Evolutionary conservation across 2,329 filamentous ascomycete genomes (phyloP).

Genomic region (Stemphylium lycopersici): DNA sequence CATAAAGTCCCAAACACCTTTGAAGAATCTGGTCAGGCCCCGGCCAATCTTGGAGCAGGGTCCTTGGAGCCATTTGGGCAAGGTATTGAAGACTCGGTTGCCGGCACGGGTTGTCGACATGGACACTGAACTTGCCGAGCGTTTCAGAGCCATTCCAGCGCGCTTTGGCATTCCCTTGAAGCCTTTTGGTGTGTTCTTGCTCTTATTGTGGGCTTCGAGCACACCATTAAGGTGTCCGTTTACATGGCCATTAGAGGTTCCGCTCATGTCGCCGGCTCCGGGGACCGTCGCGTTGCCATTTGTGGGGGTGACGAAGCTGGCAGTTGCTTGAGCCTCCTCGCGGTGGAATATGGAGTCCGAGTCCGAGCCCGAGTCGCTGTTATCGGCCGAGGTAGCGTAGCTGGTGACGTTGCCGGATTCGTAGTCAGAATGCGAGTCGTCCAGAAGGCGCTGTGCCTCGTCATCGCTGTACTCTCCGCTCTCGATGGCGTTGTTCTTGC

Average conservation of each 20-base stretch:
- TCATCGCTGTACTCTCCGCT: slow-evolving; percentile 63
- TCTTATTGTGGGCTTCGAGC: slow-evolving; percentile 23
- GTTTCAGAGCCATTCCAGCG: slow-evolving; percentile 25
- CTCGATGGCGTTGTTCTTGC: slow-evolving; percentile 49
- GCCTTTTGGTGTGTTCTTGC: slow-evolving; percentile 38
- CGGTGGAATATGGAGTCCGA: slow-evolving; percentile 39
- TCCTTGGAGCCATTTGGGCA: slow-evolving; percentile 62
- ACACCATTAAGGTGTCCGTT: slow-evolving; percentile 47
- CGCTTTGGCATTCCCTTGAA: slow-evolving; percentile 45
- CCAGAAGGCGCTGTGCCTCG: slow-evolving; percentile 48
- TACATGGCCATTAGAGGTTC: slow-evolving; percentile 44
- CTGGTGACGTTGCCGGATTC: slow-evolving; percentile 55
- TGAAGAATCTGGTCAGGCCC: slow-evolving; percentile 59
- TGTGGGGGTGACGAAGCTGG: slow-evolving; percentile 51
- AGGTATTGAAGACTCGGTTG: slow-evolving; percentile 52
- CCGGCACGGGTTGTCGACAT: slow-evolving; percentile 40
- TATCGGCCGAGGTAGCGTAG: slow-evolving; percentile 43
- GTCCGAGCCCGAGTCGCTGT: slow-evolving; percentile 34
- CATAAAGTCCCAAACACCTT: slow-evolving; percentile 90
- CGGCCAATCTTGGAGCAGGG: slow-evolving; percentile 52
- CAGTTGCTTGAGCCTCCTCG: slow-evolving; percentile 36
- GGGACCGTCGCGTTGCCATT: slow-evolving; percentile 55
- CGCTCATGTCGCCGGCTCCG: slow-evolving; percentile 49
- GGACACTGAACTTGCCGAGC: slow-evolving; percentile 30
- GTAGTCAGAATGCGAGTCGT: slow-evolving; percentile 54